Evolutionary conservation across 495 filamentous ascomycete species (phyloP).

Genomic region (Penicillium salamii): DNA sequence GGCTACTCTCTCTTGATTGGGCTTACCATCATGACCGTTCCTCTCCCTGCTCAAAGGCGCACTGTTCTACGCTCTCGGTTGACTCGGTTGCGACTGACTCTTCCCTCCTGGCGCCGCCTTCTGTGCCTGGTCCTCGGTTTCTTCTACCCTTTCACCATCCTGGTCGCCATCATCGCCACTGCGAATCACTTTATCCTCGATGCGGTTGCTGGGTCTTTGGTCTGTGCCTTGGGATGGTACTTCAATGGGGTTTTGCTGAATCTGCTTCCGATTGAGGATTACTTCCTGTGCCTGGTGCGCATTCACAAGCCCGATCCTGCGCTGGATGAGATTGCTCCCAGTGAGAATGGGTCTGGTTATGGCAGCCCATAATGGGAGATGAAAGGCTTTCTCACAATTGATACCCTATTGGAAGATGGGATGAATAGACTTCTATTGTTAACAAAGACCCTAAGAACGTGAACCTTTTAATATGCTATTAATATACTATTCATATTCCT

Average conservation of each 20-base stretch:
- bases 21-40: constrained; percentile 59
- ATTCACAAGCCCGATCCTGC: constrained; percentile 57
- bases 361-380: background rate
- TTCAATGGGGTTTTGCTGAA: constrained; percentile 60
- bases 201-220: constrained; percentile 61
- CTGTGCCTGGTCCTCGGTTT: constrained; percentile 52
- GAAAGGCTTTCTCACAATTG: constrained; percentile 2
- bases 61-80: constrained; percentile 18
- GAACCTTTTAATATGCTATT: no score
- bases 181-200: constrained; percentile 75
- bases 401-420: constrained; percentile 13
- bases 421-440: no score
- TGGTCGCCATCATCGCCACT: constrained; percentile 67
- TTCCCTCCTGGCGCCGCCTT: constrained; percentile 45
- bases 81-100: constrained; percentile 20
- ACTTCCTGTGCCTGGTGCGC: constrained; percentile 59
- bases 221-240: constrained; percentile 56
- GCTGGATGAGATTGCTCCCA: constrained; percentile 14
- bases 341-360: constrained; percentile 18
- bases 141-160: constrained; percentile 61
- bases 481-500: no score
- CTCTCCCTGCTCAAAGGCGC: constrained; percentile 37
- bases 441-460: no score
- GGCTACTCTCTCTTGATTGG: constrained; percentile 77
- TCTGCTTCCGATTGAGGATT: constrained; percentile 61